Percentiles rank a stretch among this genome's conserved stretches.
phyloP scores from a whole-genome alignment of 2,329 filamentous ascomycete genomes.

The Zelopaecilomyces penicillatus region DNA sequence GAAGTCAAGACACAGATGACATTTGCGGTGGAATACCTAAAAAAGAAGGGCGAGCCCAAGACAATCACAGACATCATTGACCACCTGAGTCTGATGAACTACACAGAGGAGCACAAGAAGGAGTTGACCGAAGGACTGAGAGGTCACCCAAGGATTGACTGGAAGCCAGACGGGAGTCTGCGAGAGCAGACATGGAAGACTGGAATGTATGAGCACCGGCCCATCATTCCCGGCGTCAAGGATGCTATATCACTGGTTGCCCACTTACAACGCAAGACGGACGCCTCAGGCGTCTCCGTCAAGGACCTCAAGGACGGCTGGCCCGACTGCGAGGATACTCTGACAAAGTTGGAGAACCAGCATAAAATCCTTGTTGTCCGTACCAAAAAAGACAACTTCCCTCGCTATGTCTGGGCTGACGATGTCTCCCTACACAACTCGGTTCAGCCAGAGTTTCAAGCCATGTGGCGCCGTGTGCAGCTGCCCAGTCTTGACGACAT shows the following conservation, averaged over 20 bases:
- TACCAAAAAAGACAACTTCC: constrained; percentile 85
- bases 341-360: constrained; percentile 68
- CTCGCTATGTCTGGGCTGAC: constrained; percentile 82
- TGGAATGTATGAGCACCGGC: constrained; percentile 75
- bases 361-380: constrained; percentile 78
- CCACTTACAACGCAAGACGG: constrained; percentile 72
- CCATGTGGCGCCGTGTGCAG: constrained; percentile 73
- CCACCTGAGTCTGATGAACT: constrained; percentile 65
- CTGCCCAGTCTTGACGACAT: constrained; percentile 70
- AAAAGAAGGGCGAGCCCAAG: constrained; percentile 60
- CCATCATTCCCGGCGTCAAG: constrained; percentile 71
- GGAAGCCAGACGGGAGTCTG: constrained; percentile 47
- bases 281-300: constrained; percentile 72
- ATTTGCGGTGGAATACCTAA: constrained; percentile 78
- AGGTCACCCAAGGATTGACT: constrained; percentile 51
- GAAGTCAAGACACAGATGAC: constrained; percentile 82
- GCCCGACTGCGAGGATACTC: constrained; percentile 71
- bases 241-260: constrained; percentile 68
- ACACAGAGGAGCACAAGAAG: constrained; percentile 52
- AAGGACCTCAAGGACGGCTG: constrained; percentile 95
- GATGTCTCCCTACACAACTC: constrained; percentile 66
- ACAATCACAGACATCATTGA: constrained; percentile 68
- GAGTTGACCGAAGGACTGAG: constrained; percentile 61
- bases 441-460: constrained; percentile 75
- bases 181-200: constrained; percentile 58